Evolutionary conservation across 176 grass and related monocot species (phyloP), one percentile per base, ranked within the genome.

Genomic region (Zizania latifolia): DNA sequence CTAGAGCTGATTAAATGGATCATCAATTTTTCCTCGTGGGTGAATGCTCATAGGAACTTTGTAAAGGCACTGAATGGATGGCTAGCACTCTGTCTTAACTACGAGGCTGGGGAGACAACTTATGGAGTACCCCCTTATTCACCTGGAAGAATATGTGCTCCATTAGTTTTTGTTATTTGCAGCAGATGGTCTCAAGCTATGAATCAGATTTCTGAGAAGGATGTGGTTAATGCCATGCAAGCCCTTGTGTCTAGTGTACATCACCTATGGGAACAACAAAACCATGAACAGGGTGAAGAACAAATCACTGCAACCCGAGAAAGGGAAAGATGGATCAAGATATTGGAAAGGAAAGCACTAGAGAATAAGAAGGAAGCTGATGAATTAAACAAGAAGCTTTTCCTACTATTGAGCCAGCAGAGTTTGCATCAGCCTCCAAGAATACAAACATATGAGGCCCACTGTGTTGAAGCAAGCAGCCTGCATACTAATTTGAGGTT

Each of bases 1-100:
- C 43, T 95, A 22, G 96, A 99, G 31, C 51, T 94, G 71, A 92
- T 90, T n/a, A 99, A 99, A 82, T 99, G 89, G 84, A 88, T 80
- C 10, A 65, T 89, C 80, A 90, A 84, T 57, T 92, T 99, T 55
- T 92, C 87, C 2, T 82, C 77, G 27, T 99, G 92, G 96, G 79
- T 95, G 58, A 95, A 60, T 74, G 44, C 91, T 0, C 89, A 99
- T 67, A 92, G 81, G 64, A 94, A 89, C 70, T 99, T 79, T 24
- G 79, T 80, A 15, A 92, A 85, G 70, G 84, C 96, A 19, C 60
- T 99, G 56, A 95, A 99, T 37, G 92, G 92, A 38, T 99, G 96
- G 96, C 80, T 94, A 30, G 72, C 73, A 9, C 83, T 95, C 26
- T 95, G 91, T 75, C 82, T 99, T 27, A 88, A 84, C 65, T 72